phyloP scores from a whole-genome alignment of 2,329 filamentous ascomycete species.

The Penicillium rolfsii region DNA sequence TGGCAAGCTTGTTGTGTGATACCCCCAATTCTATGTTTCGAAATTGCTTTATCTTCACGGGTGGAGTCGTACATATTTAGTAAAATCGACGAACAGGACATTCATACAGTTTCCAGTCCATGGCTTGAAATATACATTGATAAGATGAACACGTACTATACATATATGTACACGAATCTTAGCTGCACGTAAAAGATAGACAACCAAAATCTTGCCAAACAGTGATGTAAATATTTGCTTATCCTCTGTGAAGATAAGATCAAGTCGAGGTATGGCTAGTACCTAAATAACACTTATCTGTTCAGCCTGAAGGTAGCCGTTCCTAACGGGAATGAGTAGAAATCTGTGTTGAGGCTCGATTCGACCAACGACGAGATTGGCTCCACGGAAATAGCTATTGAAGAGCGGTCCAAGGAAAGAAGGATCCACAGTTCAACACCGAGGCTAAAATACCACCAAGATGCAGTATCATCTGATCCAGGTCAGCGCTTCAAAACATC shows the following conservation, averaged over 20 bases:
- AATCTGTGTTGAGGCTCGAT: neutral
- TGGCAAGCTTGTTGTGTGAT: slow-evolving; percentile 6
- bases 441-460: neutral
- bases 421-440: neutral
- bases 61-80: neutral
- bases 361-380: neutral
- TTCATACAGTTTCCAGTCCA: neutral
- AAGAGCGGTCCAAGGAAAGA: neutral
- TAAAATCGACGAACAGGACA: neutral
- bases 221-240: neutral
- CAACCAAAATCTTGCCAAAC: neutral
- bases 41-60: neutral
- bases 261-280: neutral
- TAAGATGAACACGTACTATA: too few species aligned
- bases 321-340: slow-evolving; percentile 7
- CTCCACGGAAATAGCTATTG: neutral
- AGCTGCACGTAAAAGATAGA: neutral
- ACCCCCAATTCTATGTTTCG: slow-evolving; percentile 2
- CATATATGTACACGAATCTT: too few species aligned
- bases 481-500: slow-evolving; percentile 9
- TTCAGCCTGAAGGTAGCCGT: neutral
- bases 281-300: neutral
- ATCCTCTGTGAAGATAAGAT: neutral
- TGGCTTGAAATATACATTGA: neutral
- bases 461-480: neutral